These are phyloP conservation scores for Euphorbia corollata DNA, from an alignment of 441 rosid genomes.

Conservation along the genomic window DNA sequence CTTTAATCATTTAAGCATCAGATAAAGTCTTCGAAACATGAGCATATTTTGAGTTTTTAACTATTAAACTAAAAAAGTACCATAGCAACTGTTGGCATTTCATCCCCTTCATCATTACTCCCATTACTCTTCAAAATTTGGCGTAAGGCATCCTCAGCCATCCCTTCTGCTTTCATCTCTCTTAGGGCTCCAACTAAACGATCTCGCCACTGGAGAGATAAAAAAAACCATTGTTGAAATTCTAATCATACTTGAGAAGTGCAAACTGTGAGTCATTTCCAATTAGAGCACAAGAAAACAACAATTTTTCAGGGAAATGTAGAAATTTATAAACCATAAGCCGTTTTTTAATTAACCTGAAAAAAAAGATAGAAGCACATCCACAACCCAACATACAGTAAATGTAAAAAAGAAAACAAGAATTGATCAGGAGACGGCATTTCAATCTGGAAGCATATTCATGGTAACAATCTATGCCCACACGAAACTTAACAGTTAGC, in stretches of 20 bases:
- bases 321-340: not conserved
- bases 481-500: not conserved
- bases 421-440: too few relatives aligned
- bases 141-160: conserved; percentile 40
- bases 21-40: conserved; percentile 18
- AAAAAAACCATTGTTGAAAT: conserved; percentile 19
- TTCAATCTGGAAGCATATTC: too few relatives aligned
- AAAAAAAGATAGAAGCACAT: not conserved
- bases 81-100: conserved; percentile 39
- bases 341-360: not conserved
- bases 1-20: conserved; percentile 36
- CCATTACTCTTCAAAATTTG: conserved; percentile 47
- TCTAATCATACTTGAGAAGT: conserved; percentile 6
- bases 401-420: too few relatives aligned
- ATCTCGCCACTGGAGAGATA: conserved; percentile 79
- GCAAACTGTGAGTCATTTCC: not conserved
- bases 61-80: conserved; percentile 33
- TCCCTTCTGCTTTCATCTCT: conserved; percentile 61
- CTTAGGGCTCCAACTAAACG: conserved; percentile 68
- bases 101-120: conserved; percentile 41
- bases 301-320: not conserved
- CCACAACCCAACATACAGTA: too few relatives aligned
- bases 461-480: not conserved
- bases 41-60: not conserved
- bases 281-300: not conserved